Percentiles rank a stretch among this genome's conserved stretches.
Conservation (phyloP, 2,329 filamentous ascomycete genomes). For the Phialophora macrospora region DNA sequence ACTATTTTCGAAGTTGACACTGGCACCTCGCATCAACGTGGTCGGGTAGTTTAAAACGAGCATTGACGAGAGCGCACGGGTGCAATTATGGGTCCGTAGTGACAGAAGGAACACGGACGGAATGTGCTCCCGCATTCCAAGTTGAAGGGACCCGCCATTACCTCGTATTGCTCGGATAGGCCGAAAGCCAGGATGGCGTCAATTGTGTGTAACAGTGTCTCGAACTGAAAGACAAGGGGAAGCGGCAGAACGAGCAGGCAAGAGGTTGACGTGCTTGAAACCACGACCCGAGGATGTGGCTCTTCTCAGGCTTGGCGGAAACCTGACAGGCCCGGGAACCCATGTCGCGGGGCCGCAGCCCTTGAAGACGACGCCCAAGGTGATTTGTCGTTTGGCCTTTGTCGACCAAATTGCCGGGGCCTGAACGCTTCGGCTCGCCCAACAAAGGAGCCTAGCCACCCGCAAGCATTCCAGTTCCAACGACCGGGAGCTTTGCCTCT, state of each 20-base stretch:
- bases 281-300: not conserved
- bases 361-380: not conserved
- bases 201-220: not conserved
- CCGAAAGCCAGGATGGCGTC: not conserved
- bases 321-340: not conserved
- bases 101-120: not conserved
- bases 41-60: not conserved
- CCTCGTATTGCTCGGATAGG: not conserved
- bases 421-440: conserved; percentile 20
- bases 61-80: not conserved
- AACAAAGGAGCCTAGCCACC: conserved; percentile 4
- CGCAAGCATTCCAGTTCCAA: not conserved
- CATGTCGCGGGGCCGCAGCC: not conserved
- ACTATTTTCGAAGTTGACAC: not conserved
- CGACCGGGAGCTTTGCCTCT: conserved; percentile 3
- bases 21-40: too few species aligned
- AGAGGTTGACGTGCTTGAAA: not conserved
- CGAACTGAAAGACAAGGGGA: not conserved
- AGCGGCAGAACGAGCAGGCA: not conserved
- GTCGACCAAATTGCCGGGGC: conserved; percentile 2
- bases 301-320: not conserved
- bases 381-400: conserved; percentile 3
- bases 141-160: not conserved
- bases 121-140: not conserved
- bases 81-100: not conserved